Evolutionary conservation across 192 early-diverging fungal genomes (phyloP).

Genomic region (Backusella mclennaniae): DNA sequence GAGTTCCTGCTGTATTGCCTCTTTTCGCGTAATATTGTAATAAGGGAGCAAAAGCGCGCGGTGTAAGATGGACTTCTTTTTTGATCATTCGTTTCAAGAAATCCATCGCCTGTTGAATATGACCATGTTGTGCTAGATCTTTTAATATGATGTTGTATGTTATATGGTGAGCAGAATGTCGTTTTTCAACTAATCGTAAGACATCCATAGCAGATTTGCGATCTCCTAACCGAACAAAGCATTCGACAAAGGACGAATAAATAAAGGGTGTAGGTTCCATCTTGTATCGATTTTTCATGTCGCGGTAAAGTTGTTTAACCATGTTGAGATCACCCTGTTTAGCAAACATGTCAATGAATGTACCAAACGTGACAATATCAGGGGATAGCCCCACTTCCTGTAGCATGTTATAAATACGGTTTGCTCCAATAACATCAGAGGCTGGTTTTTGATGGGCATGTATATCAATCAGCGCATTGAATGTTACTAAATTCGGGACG

Average conservation of each 20-base stretch:
- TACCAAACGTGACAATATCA: slow-evolving; percentile 46
- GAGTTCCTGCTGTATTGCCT: slow-evolving; percentile 36
- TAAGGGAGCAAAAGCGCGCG: slow-evolving; percentile 42
- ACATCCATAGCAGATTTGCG: slow-evolving; percentile 20
- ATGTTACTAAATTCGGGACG: slow-evolving; percentile 39
- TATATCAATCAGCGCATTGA: slow-evolving; percentile 44
- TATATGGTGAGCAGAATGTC: neutral
- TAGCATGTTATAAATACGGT: slow-evolving; percentile 40
- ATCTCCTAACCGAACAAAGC: slow-evolving; percentile 20
- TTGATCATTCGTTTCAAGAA: slow-evolving; percentile 41
- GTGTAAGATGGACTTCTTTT: slow-evolving; percentile 25
- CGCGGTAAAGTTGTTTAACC: slow-evolving; percentile 40
- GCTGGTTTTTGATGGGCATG: slow-evolving; percentile 36
- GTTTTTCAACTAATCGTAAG: neutral
- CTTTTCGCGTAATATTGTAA: slow-evolving; percentile 43
- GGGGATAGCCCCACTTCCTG: slow-evolving; percentile 33
- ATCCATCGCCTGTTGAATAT: slow-evolving; percentile 37
- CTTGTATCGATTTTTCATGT: slow-evolving; percentile 39
- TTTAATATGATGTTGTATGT: slow-evolving; percentile 45
- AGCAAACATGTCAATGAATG: slow-evolving; percentile 49
- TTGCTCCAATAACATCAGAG: slow-evolving; percentile 44
- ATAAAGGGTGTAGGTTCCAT: slow-evolving; percentile 36
- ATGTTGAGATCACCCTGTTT: slow-evolving; percentile 35
- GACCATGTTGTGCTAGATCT: slow-evolving; percentile 29
- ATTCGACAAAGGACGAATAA: slow-evolving; percentile 26